Evolutionary conservation across 2,329 filamentous ascomycete genomes (phyloP).

Genomic region (Corynespora cassiicola): DNA sequence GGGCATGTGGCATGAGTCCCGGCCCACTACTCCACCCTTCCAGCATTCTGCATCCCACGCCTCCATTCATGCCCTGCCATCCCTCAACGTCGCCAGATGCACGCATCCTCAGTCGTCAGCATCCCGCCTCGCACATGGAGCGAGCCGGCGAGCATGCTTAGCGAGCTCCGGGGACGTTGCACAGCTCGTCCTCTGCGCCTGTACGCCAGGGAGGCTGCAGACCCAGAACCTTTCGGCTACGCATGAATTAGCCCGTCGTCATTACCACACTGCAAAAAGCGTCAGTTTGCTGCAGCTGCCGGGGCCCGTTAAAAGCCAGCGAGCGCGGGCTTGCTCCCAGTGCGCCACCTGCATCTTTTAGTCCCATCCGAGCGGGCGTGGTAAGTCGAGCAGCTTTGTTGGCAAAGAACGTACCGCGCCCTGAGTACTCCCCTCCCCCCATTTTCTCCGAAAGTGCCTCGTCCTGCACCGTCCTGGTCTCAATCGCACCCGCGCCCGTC

Average conservation of each 20-base stretch:
- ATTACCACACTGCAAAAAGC: slow-evolving; percentile 4
- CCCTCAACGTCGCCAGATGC: slow-evolving; percentile 3
- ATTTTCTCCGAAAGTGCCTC: slow-evolving; percentile 11
- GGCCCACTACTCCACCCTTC: slow-evolving; percentile 3
- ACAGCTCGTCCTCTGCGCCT: slow-evolving; percentile 3
- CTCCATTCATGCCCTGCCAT: slow-evolving; percentile 3
- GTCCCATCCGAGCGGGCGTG: slow-evolving; percentile 6
- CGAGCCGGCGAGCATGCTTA: not conserved
- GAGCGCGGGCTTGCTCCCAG: slow-evolving; percentile 5
- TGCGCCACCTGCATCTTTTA: slow-evolving; percentile 15
- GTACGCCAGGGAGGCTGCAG: slow-evolving; percentile 7
- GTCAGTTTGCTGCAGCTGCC: slow-evolving; percentile 17
- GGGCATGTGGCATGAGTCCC: slow-evolving; percentile 4
- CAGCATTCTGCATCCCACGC: slow-evolving; percentile 5
- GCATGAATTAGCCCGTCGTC: slow-evolving; percentile 11
- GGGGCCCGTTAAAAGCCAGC: slow-evolving; percentile 15
- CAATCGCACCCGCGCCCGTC: slow-evolving; percentile 12
- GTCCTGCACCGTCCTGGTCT: slow-evolving; percentile 12
- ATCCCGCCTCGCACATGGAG: slow-evolving; percentile 5
- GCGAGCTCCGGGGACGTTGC: slow-evolving; percentile 1
- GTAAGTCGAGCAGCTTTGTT: slow-evolving; percentile 9
- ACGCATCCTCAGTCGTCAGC: slow-evolving; percentile 4
- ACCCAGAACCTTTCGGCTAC: slow-evolving; percentile 10
- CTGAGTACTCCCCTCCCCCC: slow-evolving; percentile 4
- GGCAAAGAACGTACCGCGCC: too few species aligned